These are phyloP conservation scores for Trypanosoma theileri DNA, from an alignment of 208 protist genomes.

Conservation along the genomic window DNA sequence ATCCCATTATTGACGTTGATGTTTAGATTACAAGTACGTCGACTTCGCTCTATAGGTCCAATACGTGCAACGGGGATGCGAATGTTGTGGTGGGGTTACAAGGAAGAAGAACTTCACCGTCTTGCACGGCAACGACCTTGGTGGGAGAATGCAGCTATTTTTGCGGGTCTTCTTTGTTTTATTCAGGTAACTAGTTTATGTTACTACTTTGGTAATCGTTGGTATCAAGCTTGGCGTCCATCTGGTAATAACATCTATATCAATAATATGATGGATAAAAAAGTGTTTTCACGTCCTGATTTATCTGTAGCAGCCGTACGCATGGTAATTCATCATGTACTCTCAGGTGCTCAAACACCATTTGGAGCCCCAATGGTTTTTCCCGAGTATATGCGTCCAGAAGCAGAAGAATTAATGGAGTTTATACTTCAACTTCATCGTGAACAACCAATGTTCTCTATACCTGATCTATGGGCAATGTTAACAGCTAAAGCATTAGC, in stretches of 20 bases:
- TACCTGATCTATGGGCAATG: conserved; percentile 85
- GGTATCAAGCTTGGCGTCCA: conserved; percentile 69
- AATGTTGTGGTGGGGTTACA: conserved; percentile 59
- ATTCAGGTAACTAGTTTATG: conserved; percentile 57
- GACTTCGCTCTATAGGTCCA: conserved; percentile 12
- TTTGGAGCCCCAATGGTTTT: conserved; percentile 85
- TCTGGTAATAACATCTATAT: conserved; percentile 72
- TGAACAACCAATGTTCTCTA: conserved; percentile 64
- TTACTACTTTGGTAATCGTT: conserved; percentile 66
- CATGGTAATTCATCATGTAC: conserved; percentile 73
- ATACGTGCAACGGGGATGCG: conserved; percentile 20
- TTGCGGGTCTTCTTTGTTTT: conserved; percentile 66
- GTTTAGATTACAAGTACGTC: conserved; percentile 9
- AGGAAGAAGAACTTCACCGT: conserved; percentile 65
- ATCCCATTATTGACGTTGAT: conserved; percentile 20
- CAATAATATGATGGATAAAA: conserved; percentile 51
- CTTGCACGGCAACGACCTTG: conserved; percentile 77
- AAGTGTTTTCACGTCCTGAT: conserved; percentile 77
- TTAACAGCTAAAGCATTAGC: conserved; percentile 70
- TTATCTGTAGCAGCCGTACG: conserved; percentile 75
- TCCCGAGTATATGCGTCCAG: conserved; percentile 44
- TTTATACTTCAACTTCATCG: conserved; percentile 62
- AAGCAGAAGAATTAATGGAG: conserved; percentile 71
- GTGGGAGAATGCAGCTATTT: conserved; percentile 79
- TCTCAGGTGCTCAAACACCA: conserved; percentile 69